phyloP scores from a whole-genome alignment of 106 monocot species.

The Dioscorea dumetorum region DNA sequence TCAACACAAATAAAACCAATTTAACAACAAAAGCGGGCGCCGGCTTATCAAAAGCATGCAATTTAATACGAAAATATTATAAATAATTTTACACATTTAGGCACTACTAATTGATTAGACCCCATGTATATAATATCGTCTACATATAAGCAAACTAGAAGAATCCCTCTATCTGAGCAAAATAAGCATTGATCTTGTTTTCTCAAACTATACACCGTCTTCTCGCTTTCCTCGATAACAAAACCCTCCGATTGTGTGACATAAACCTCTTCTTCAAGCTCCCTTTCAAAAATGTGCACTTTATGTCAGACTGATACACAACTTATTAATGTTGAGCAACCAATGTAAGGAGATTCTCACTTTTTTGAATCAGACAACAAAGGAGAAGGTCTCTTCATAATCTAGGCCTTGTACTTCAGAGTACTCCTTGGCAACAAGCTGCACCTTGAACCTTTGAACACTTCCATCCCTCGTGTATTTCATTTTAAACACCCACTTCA shows the following conservation, averaged over 20 bases:
- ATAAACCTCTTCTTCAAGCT: neutral
- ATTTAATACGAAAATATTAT: too few species aligned
- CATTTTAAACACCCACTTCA: neutral
- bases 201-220: too few species aligned
- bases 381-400: neutral
- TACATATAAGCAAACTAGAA: conserved; percentile 9
- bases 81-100: too few species aligned
- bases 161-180: too few species aligned
- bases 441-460: neutral
- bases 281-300: neutral
- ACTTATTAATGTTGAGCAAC: neutral
- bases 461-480: neutral
- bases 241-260: too few species aligned
- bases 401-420: neutral
- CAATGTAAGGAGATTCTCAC: neutral
- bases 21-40: too few species aligned
- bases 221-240: too few species aligned
- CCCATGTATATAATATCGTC: conserved; percentile 8
- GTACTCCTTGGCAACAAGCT: neutral
- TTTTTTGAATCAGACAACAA: neutral
- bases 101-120: neutral
- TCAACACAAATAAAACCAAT: too few species aligned
- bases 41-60: too few species aligned
- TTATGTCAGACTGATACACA: neutral
- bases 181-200: too few species aligned